A percentile compares a stretch with the other conserved stretches of the same genome.
Evolutionary conservation across 768 basidiomycete genomes (phyloP).

Genomic region (Lanmaoa rubissima): DNA sequence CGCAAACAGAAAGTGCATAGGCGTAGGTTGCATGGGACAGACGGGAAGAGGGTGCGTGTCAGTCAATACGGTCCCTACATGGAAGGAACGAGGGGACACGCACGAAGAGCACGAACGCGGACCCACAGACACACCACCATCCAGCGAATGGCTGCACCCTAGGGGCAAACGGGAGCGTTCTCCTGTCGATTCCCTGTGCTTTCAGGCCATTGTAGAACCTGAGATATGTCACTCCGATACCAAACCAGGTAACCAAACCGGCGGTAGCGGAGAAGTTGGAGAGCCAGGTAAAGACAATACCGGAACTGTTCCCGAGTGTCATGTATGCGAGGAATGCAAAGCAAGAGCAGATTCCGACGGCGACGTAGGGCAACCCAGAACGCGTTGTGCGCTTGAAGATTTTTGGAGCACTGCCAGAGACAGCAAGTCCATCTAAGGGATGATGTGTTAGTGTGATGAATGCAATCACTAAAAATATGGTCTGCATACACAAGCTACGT

Average conservation of each 20-base stretch:
- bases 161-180: slow-evolving; percentile 44
- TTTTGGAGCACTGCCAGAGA: slow-evolving; percentile 51
- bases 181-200: slow-evolving; percentile 48
- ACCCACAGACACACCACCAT: slow-evolving; percentile 35
- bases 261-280: slow-evolving; percentile 35
- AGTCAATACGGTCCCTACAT: not conserved
- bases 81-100: slow-evolving; percentile 4
- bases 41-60: not conserved
- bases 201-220: slow-evolving; percentile 47
- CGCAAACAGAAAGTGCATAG: too few species aligned
- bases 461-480: not conserved
- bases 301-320: slow-evolving; percentile 35
- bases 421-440: slow-evolving; percentile 52
- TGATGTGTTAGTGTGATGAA: slow-evolving; percentile 2
- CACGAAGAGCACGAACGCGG: slow-evolving; percentile 35
- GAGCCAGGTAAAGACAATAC: slow-evolving; percentile 44
- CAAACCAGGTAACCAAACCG: slow-evolving; percentile 45
- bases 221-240: slow-evolving; percentile 45
- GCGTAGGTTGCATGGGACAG: too few species aligned
- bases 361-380: slow-evolving; percentile 45
- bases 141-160: slow-evolving; percentile 41
- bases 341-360: slow-evolving; percentile 28
- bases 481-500: slow-evolving; percentile 35
- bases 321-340: slow-evolving; percentile 43
- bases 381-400: slow-evolving; percentile 43